phyloP scores from a whole-genome alignment of 116 monocot species.

The Phalaenopsis hybrid region DNA sequence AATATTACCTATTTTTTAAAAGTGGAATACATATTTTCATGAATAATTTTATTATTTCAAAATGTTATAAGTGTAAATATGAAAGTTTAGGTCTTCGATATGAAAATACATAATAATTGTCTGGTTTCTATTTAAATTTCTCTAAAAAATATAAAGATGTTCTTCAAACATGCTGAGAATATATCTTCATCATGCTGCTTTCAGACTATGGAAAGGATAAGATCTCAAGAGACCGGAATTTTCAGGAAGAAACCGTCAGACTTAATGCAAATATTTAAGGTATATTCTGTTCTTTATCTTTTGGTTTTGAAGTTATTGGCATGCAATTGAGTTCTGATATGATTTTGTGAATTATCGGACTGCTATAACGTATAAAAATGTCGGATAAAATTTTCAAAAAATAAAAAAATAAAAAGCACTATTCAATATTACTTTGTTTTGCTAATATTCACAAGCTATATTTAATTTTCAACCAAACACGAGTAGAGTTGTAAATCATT shows the following conservation, averaged over 20 bases:
- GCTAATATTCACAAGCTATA: not conserved
- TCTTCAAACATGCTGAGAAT: not conserved
- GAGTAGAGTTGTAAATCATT: too few species aligned
- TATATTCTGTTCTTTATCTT: constrained; percentile 14
- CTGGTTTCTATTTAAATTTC: too few species aligned
- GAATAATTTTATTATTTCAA: too few species aligned
- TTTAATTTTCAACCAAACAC: not conserved
- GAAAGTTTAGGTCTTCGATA: too few species aligned
- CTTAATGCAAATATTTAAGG: constrained; percentile 94
- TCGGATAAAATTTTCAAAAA: not conserved
- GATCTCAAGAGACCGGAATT: constrained; percentile 65
- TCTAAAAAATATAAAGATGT: not conserved
- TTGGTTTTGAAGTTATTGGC: not conserved
- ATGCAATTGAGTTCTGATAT: not conserved
- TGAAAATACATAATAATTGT: too few species aligned
- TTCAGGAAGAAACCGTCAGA: constrained; percentile 90
- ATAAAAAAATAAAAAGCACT: not conserved
- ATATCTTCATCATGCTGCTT: constrained; percentile 8
- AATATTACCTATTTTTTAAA: too few species aligned
- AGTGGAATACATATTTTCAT: too few species aligned
- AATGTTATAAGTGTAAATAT: too few species aligned
- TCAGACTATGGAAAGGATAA: constrained; percentile 85
- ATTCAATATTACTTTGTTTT: not conserved
- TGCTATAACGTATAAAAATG: not conserved
- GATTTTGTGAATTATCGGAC: not conserved